Evolutionary conservation across 169 alveolate species (phyloP).

Genomic region (Neospora caninum): DNA sequence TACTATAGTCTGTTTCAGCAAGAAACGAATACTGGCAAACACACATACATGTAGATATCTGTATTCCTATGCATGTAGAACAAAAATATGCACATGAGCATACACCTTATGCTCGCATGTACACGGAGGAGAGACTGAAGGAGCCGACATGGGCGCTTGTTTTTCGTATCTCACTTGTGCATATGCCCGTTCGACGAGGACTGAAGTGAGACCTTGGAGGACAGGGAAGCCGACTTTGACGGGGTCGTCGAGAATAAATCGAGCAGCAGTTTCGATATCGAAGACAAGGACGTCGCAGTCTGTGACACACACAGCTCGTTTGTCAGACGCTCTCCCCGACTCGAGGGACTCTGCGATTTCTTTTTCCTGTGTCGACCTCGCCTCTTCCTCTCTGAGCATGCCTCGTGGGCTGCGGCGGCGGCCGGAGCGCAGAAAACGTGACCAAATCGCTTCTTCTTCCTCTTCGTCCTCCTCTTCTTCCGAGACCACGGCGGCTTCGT

Average conservation of each 20-base stretch:
- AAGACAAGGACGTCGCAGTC: conserved; percentile 52
- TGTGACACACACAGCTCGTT: conserved; percentile 27
- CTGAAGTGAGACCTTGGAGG: conserved; percentile 61
- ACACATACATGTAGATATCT: no score
- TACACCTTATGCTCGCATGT: no score
- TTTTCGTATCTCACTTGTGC: conserved; percentile 45
- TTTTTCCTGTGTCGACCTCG: not conserved
- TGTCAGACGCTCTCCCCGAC: not conserved
- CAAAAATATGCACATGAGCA: no score
- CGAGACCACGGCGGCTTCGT: conserved; percentile 7
- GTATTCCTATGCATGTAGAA: no score
- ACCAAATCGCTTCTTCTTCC: conserved; percentile 4
- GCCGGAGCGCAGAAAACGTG: not conserved
- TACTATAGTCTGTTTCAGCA: no score
- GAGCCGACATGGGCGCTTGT: no score
- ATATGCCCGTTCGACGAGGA: conserved; percentile 51
- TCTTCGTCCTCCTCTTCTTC: conserved; percentile 24
- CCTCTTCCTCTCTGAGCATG: not conserved
- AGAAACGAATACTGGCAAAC: no score
- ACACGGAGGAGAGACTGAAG: no score
- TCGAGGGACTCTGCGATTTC: conserved; percentile 14
- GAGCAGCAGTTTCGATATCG: conserved; percentile 46
- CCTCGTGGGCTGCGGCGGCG: not conserved
- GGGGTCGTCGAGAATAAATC: conserved; percentile 54
- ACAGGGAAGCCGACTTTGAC: conserved; percentile 67